Evolutionary conservation across 306 rosid species (phyloP), one percentile per base, ranked within the genome.

Genomic region (Gastrolobium bilobum): DNA sequence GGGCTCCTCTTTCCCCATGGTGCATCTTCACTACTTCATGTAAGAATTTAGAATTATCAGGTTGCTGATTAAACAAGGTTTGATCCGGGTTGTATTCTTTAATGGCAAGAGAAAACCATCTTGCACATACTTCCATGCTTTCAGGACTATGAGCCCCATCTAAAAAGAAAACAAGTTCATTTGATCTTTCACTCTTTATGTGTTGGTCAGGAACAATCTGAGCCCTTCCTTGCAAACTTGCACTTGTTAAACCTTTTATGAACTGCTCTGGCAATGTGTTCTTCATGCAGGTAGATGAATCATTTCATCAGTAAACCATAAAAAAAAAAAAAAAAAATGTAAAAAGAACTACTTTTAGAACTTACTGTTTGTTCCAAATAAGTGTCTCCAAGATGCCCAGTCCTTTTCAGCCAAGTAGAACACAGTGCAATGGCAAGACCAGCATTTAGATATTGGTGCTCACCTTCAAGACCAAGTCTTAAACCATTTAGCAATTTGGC

Each of bases 81-180:
- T 66, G 84, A 53, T 73, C 88, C 29, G 67, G 88, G 69, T 71
- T 75, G 35, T 87, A 86, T 62, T 88, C 88, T 76, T 78, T 86
- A 77, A 85, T 80, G 56, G 94, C 88, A 75, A 78, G 75, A 72
- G 92, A 90, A 87, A 96, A 96, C 99, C 99, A 96, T 76, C 83
- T 86, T 7, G 90, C 97, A 78, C 99, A 91, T 52, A 81, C 85
- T 86, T 93, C 98, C 94, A 96, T 77, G 84, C 98, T 96, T 90
- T 96, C 97, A 29, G 97, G 98, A 78, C 99, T 96, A 82, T 96
- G 99, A 50, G 99, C 99, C 53, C 98, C 99, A 71, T 96, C 99
- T 83, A 96, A 76, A 84, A 85, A 93, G 86, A 96, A 96, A 40
- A 89, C 83, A 42, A 96, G 92, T 35, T 85, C 92, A 59, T 89